Evolutionary conservation across 805 yeast genomes (phyloP).

Genomic region (Schwanniomyces pseudopolymorphus): DNA sequence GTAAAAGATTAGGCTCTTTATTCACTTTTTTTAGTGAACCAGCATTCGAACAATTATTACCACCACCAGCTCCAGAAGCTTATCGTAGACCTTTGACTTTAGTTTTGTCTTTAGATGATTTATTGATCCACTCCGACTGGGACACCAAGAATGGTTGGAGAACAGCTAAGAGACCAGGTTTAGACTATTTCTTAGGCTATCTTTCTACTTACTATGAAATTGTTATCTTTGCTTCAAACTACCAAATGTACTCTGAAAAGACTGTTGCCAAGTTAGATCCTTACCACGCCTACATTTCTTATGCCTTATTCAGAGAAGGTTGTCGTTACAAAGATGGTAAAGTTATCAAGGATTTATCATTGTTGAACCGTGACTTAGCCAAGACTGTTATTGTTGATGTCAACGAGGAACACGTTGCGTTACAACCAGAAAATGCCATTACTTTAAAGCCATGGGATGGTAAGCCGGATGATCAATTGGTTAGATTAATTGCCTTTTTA

Average conservation of each 20-base stretch:
- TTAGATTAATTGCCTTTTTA: slow-evolving; percentile 84
- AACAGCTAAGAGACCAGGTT: slow-evolving; percentile 98
- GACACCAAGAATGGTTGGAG: slow-evolving; percentile 92
- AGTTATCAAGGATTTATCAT: slow-evolving; percentile 82
- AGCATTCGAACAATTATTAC: slow-evolving; percentile 86
- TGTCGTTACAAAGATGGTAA: slow-evolving; percentile 87
- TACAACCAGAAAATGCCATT: slow-evolving; percentile 95
- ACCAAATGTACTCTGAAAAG: slow-evolving; percentile 81
- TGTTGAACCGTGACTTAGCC: slow-evolving; percentile 85
- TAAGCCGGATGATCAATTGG: slow-evolving; percentile 71
- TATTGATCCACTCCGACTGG: slow-evolving; percentile 92
- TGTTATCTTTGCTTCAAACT: slow-evolving; percentile 83
- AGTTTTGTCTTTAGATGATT: slow-evolving; percentile 85
- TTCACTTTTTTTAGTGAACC: slow-evolving; percentile 90
- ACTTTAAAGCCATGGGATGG: slow-evolving; percentile 88
- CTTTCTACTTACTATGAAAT: slow-evolving; percentile 94
- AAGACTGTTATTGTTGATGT: slow-evolving; percentile 82
- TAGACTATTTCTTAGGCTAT: slow-evolving; percentile 93
- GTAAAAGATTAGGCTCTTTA: slow-evolving; percentile 68
- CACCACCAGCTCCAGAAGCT: slow-evolving; percentile 89
- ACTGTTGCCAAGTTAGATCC: slow-evolving; percentile 91
- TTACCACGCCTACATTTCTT: slow-evolving; percentile 81
- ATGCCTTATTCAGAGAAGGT: slow-evolving; percentile 87
- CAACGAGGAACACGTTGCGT: slow-evolving; percentile 63
- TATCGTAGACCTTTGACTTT: slow-evolving; percentile 90